These are phyloP conservation scores for Pogostemon cablin DNA, from an alignment of 257 asterid species.

Conservation along the genomic window DNA sequence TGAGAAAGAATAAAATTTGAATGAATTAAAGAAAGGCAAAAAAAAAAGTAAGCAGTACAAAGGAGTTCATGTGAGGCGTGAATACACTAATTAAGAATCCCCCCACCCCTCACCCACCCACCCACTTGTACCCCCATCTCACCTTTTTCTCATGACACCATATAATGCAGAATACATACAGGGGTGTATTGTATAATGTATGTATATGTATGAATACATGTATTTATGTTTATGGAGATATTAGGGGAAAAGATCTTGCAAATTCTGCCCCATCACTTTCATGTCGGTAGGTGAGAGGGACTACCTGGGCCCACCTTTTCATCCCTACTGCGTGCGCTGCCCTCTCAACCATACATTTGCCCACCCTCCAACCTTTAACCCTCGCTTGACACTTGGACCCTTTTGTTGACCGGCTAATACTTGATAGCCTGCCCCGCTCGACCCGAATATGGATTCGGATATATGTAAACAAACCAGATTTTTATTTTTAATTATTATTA, in stretches of 20 bases:
- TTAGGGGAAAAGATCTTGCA: slow-evolving; percentile 29
- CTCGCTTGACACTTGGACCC: slow-evolving; percentile 41
- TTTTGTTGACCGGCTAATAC: too few species aligned
- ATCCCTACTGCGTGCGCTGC: neutral
- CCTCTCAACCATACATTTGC: slow-evolving; percentile 23
- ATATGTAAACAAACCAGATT: too few species aligned
- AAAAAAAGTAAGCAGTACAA: too few species aligned
- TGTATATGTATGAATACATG: neutral
- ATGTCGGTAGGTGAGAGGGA: slow-evolving; percentile 52
- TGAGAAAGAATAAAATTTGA: slow-evolving; percentile 1
- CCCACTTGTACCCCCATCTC: neutral
- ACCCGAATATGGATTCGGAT: too few species aligned
- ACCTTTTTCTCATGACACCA: slow-evolving; percentile 38
- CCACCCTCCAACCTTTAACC: slow-evolving; percentile 28
- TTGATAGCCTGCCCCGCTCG: too few species aligned
- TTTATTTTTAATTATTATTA: too few species aligned
- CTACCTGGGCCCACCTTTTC: slow-evolving; percentile 32
- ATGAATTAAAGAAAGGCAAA: neutral
- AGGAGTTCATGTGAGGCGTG: slow-evolving; percentile 38
- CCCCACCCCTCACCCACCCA: too few species aligned
- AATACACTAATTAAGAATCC: slow-evolving; percentile 31
- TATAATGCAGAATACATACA: neutral
- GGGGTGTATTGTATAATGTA: too few species aligned
- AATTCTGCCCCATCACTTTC: slow-evolving; percentile 51
- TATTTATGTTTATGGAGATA: slow-evolving; percentile 33